A percentile compares a stretch with the other conserved stretches of the same genome.
phyloP scores from a whole-genome alignment of 2,329 filamentous ascomycete species.

The Colletotrichum melonis region DNA sequence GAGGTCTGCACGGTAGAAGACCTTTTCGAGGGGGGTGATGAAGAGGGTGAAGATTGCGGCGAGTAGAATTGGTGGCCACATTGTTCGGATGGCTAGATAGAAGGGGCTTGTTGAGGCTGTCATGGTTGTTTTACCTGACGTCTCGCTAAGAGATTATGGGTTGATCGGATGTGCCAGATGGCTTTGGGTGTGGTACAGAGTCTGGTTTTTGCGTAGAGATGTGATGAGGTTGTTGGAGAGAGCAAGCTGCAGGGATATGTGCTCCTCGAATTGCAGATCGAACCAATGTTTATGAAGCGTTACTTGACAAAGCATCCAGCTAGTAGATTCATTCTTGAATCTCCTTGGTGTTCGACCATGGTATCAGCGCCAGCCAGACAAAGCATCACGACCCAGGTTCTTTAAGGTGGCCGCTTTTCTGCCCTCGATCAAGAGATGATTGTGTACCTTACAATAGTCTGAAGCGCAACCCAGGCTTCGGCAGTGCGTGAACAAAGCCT shows the following conservation, averaged over 20 bases:
- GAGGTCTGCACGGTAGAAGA: slow-evolving; percentile 24
- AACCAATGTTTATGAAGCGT: background rate
- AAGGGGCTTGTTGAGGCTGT: background rate
- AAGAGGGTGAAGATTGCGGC: background rate
- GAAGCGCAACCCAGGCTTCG: no score
- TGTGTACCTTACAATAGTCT: background rate
- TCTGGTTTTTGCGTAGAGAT: background rate
- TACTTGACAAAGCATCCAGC: background rate
- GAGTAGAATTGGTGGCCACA: background rate
- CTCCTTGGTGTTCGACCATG: background rate
- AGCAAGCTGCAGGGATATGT: background rate
- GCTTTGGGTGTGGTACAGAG: background rate
- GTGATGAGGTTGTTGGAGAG: background rate
- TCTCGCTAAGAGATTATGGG: background rate
- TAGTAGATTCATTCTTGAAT: background rate
- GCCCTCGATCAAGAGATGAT: background rate
- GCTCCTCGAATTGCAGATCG: background rate
- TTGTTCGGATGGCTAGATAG: background rate
- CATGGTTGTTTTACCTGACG: background rate
- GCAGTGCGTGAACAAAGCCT: background rate
- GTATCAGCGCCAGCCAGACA: background rate
- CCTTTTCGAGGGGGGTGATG: background rate
- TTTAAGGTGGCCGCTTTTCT: background rate
- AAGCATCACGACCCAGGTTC: background rate
- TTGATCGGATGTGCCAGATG: no score